phyloP scores from a whole-genome alignment of 805 yeast species.

The Saturnispora hagleri region DNA sequence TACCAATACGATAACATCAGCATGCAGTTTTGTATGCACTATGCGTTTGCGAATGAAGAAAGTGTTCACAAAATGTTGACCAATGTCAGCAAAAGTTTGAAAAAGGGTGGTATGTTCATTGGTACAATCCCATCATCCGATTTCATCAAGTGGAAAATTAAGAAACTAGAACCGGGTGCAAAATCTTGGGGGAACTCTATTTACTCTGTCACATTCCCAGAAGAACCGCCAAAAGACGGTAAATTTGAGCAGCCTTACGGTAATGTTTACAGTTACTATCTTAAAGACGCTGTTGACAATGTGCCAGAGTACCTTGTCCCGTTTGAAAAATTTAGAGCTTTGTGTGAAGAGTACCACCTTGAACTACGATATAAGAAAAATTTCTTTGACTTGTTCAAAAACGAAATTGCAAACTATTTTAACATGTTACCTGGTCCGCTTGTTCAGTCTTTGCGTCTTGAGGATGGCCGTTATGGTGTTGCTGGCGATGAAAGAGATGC shows the following conservation, averaged over 20 bases:
- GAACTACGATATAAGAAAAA: constrained; percentile 64
- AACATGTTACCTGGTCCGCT: constrained; percentile 45
- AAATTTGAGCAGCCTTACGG: constrained; percentile 73
- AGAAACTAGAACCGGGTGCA: constrained; percentile 40
- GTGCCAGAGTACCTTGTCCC: constrained; percentile 97
- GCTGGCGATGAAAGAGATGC: constrained; percentile 87
- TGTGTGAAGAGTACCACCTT: constrained; percentile 78
- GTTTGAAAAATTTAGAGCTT: constrained; percentile 71
- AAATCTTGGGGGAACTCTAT: constrained; percentile 77
- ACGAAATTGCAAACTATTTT: constrained; percentile 64
- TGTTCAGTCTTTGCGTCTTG: constrained; percentile 59
- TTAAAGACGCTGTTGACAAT: constrained; percentile 90
- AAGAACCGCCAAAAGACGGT: constrained; percentile 68
- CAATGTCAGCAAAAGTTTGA: constrained; percentile 68
- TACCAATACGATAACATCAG: constrained; percentile 86
- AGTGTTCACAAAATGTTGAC: constrained; percentile 64
- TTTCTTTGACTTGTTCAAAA: constrained; percentile 73
- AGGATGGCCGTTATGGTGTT: constrained; percentile 77
- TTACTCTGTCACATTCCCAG: constrained; percentile 73
- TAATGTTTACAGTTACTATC: constrained; percentile 67
- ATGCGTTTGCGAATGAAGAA: constrained; percentile 82
- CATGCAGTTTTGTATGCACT: constrained; percentile 88
- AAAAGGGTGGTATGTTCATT: constrained; percentile 77
- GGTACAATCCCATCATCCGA: constrained; percentile 95
- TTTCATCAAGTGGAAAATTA: constrained; percentile 60